Percentiles rank a stretch among this genome's conserved stretches.
phyloP scores from a whole-genome alignment of 331 rosid genomes.

The Arachis monticola region DNA sequence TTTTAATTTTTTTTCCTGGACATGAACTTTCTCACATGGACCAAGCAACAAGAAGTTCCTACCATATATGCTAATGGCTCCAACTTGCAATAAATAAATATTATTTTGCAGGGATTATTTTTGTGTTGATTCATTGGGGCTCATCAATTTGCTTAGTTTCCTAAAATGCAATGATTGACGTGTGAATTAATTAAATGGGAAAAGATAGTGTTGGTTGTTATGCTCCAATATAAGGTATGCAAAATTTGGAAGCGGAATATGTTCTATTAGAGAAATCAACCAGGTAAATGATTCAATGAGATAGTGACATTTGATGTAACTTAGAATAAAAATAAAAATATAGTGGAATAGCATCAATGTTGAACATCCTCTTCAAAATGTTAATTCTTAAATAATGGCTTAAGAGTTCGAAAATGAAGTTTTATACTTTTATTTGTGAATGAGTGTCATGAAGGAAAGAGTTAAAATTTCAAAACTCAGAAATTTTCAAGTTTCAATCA shows the following conservation, averaged over 20 bases:
- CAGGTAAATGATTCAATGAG: not conserved
- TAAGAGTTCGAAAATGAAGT: too few species aligned
- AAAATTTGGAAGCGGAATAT: not conserved
- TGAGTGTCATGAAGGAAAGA: too few species aligned
- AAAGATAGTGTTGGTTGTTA: conserved; percentile 19
- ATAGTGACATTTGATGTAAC: conserved; percentile 32
- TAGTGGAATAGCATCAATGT: conserved; percentile 16
- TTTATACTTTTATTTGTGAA: too few species aligned
- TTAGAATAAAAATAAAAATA: not conserved
- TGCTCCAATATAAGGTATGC: not conserved
- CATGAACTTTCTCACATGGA: not conserved
- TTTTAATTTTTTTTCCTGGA: not conserved
- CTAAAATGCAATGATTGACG: not conserved
- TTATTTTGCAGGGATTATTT: conserved; percentile 13
- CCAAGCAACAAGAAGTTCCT: conserved; percentile 23
- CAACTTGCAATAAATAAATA: conserved; percentile 15
- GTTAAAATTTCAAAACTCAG: too few species aligned
- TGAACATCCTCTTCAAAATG: conserved; percentile 1
- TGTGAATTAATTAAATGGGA: not conserved
- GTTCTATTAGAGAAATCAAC: not conserved
- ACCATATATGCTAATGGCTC: conserved; percentile 2
- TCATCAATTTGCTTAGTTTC: conserved; percentile 23
- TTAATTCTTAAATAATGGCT: not conserved
- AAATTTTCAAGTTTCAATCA: too few species aligned
- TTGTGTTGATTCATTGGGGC: not conserved